Evolutionary conservation across 495 filamentous ascomycete genomes (phyloP).

Genomic region (Astrothelium macrocarpum): DNA sequence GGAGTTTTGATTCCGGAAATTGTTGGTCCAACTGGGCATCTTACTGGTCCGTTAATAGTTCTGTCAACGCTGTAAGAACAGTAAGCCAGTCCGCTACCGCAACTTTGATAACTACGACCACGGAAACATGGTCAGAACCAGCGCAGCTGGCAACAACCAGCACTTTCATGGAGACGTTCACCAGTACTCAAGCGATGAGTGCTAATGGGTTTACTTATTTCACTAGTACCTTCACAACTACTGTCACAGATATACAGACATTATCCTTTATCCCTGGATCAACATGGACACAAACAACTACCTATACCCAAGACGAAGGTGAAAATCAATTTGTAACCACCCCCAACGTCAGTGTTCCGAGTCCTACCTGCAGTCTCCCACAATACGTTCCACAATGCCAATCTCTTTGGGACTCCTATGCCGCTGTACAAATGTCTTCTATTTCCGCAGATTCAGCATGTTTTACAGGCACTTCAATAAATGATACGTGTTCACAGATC

Average conservation of each 20-base stretch:
- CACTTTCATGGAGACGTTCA: neutral
- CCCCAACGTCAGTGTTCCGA: constrained; percentile 1
- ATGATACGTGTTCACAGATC: neutral
- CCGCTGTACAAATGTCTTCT: neutral
- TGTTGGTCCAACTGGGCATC: neutral
- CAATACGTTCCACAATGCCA: constrained; percentile 7
- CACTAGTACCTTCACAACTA: neutral
- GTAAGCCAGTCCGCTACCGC: neutral
- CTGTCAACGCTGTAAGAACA: neutral
- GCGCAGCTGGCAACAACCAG: neutral
- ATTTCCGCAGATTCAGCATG: neutral
- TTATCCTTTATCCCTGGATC: neutral
- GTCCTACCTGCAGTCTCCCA: constrained; percentile 2
- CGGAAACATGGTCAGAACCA: neutral
- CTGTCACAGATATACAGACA: neutral
- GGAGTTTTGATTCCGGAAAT: neutral
- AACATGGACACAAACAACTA: neutral
- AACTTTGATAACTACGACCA: neutral
- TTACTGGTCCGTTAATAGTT: neutral
- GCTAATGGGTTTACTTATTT: neutral
- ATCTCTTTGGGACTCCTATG: constrained; percentile 1
- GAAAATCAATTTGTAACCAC: neutral
- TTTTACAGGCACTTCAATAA: neutral
- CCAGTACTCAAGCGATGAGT: neutral
- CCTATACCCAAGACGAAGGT: neutral